Evolutionary conservation across 441 rosid genomes (phyloP).

Genomic region (Geranium incanum): DNA sequence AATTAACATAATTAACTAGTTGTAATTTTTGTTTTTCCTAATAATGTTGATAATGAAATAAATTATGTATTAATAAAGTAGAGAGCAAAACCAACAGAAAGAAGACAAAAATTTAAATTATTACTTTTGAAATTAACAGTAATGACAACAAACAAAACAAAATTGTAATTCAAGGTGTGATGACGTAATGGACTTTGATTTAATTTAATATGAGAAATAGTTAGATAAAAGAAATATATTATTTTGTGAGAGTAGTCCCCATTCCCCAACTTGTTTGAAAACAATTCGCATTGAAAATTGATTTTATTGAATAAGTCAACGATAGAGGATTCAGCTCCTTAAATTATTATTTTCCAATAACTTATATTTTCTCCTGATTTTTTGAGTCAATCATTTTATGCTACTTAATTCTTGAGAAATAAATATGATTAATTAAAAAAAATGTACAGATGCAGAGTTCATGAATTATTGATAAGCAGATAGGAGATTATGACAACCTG

Average conservation of each 20-base stretch:
- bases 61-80: neutral
- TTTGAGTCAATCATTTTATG: too few species aligned
- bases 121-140: neutral
- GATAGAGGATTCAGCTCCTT: neutral
- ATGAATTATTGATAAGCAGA: neutral
- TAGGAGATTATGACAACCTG: conserved; percentile 13
- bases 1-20: neutral
- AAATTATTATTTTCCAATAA: too few species aligned
- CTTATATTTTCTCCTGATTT: too few species aligned
- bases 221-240: too few species aligned
- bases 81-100: neutral
- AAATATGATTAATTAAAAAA: too few species aligned
- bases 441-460: neutral
- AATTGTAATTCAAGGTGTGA: neutral
- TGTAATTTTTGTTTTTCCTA: neutral
- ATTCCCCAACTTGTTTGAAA: too few species aligned
- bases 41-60: neutral
- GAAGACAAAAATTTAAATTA: too few species aligned
- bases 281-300: too few species aligned
- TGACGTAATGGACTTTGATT: neutral
- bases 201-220: too few species aligned
- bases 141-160: neutral
- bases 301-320: neutral
- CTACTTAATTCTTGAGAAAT: too few species aligned
- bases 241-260: too few species aligned